Evolutionary conservation across 805 yeast species (phyloP).

Genomic region (Candida dajiaensis): DNA sequence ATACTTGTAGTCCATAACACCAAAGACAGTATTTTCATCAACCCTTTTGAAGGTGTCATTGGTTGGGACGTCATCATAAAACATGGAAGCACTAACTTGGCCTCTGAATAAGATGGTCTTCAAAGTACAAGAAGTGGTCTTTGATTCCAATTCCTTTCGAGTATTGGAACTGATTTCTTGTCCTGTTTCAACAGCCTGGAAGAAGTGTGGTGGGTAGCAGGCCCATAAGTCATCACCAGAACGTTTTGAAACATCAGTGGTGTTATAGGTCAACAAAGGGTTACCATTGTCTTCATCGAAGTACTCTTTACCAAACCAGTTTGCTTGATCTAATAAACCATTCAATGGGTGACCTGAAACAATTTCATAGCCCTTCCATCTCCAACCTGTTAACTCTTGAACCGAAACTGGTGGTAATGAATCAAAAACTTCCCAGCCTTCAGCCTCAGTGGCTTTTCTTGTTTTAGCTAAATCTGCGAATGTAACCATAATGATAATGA

Average conservation of each 20-base stretch:
- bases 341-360: slow-evolving; percentile 1
- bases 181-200: background rate
- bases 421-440: background rate
- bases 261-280: background rate
- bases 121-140: background rate
- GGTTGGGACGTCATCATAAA: background rate
- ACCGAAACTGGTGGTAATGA: background rate
- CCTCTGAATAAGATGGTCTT: background rate
- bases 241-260: background rate
- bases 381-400: background rate
- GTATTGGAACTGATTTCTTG: background rate
- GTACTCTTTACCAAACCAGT: slow-evolving; percentile 1
- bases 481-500: background rate
- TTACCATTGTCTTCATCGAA: background rate
- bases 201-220: background rate
- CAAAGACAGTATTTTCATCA: background rate
- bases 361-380: slow-evolving; percentile 1
- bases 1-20: slow-evolving; percentile 1
- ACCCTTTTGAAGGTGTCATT: background rate
- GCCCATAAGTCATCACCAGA: slow-evolving; percentile 1
- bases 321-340: background rate
- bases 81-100: background rate
- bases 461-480: background rate
- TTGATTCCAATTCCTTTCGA: background rate
- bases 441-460: background rate